phyloP scores from a whole-genome alignment of 1,284 basidiomycete genomes.

The Pascua guehoae region DNA sequence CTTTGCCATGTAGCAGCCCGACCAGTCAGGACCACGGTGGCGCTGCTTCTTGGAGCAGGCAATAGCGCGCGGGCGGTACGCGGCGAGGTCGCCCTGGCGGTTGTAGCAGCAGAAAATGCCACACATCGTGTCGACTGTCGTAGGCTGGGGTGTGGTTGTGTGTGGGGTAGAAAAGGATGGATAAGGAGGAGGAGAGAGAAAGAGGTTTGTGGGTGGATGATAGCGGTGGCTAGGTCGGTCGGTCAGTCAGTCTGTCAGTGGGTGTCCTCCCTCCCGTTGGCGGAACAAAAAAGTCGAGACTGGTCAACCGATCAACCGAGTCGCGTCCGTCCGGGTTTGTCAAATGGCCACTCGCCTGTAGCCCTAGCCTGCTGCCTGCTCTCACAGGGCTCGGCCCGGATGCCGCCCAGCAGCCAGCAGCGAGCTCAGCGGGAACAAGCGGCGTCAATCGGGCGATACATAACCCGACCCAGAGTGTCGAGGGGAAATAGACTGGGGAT shows the following conservation, averaged over 20 bases:
- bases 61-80: conserved; percentile 69
- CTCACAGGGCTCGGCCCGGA: no score
- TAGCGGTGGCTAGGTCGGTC: background rate
- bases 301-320: no score
- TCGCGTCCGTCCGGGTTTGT: no score
- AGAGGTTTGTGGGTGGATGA: background rate
- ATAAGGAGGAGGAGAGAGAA: background rate
- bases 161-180: background rate
- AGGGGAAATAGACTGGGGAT: no score
- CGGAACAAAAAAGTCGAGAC: no score
- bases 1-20: conserved; percentile 81
- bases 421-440: no score
- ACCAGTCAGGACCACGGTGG: conserved; percentile 95
- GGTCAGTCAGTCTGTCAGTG: background rate
- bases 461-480: no score
- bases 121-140: conserved; percentile 60
- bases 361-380: no score
- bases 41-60: conserved; percentile 82
- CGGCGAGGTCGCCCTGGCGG: conserved; percentile 65
- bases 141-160: background rate
- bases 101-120: conserved; percentile 83
- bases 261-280: no score
- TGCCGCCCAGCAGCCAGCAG: no score
- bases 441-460: no score
- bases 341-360: no score